Base-by-base conservation (phyloP, 805 yeast species). In the Jamesozyma lodderae region DNA sequence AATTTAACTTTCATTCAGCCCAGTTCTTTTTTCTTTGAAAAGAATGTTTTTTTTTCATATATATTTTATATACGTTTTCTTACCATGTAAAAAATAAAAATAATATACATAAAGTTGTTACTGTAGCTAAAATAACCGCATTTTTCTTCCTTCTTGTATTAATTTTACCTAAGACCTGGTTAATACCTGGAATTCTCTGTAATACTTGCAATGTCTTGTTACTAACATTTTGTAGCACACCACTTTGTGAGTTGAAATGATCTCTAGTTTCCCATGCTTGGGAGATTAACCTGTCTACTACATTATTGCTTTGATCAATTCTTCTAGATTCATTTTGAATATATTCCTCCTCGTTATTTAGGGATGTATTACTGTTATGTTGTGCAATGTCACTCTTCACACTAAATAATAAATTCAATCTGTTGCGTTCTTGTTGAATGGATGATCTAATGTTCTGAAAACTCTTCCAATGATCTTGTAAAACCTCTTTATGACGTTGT, bases 221-320 rank as follows among this genome's bases (percentile, higher is more conserved):
- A 45, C 80, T 83, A 4, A 92, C 82, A 42, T 67, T 73, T 40
- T 68, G 67, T 37, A 92, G 66, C 6, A 72, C 57, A 27, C 70
- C 72, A 42, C 90, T 69, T 63, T 92, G 98, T 34, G 79, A 68
- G 33, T 72, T 48, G 37, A 92, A 71, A 52, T 84, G 94, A 43
- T 88, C 96, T 41, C 97, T 69, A 0, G 97, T 87, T 48, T 82
- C 84, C 63, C 75, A 81, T 1, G 96, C 97, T 55, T 81, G 88
- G n/a, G 73, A 72, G 27, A 90, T 69, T 41, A 92, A 66, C 31
- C 81, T 64, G 55, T 92, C 96, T 13, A 94, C 84, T 36, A 87
- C 66, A 31, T 70, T 68, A 55, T 86, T 79, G 31, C 92, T 77
- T 36, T 69, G 69, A 46, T 83, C 84, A 15, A 81, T 81, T 35